These are phyloP conservation scores for Citrullus colocynthis DNA, from an alignment of 306 rosid genomes.

Conservation along the genomic window DNA sequence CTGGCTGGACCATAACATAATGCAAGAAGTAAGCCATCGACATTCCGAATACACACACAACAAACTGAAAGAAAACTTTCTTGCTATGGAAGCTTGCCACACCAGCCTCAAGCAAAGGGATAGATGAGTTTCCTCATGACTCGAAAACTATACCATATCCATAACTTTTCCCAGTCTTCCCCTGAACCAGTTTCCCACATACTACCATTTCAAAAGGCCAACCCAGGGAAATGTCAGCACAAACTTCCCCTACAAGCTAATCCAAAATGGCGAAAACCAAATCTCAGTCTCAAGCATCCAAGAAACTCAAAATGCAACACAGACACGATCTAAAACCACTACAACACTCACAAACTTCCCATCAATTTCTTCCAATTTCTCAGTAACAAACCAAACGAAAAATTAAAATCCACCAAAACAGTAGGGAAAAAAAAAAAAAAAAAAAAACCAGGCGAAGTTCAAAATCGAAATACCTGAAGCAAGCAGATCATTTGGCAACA, in stretches of 20 bases:
- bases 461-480: not conserved
- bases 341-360: not conserved
- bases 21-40: not conserved
- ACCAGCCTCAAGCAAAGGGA: not conserved
- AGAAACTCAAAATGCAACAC: not conserved
- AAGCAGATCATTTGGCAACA: constrained; percentile 13
- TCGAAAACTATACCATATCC: not conserved
- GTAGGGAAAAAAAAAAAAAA: not conserved
- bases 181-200: not conserved
- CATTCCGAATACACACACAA: not conserved
- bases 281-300: not conserved
- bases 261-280: not conserved
- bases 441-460: not conserved
- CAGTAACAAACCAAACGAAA: not conserved
- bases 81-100: not conserved
- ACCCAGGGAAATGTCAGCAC: not conserved
- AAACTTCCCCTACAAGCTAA: not conserved
- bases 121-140: not conserved
- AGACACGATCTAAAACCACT: not conserved
- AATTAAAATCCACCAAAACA: not conserved
- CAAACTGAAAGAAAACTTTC: not conserved
- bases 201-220: not conserved
- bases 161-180: not conserved
- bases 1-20: not conserved
- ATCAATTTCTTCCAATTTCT: not conserved